Evolutionary conservation across 2,329 filamentous ascomycete genomes (phyloP), one percentile per base, ranked within the genome.

Genomic region (Calonectria pteridis): DNA sequence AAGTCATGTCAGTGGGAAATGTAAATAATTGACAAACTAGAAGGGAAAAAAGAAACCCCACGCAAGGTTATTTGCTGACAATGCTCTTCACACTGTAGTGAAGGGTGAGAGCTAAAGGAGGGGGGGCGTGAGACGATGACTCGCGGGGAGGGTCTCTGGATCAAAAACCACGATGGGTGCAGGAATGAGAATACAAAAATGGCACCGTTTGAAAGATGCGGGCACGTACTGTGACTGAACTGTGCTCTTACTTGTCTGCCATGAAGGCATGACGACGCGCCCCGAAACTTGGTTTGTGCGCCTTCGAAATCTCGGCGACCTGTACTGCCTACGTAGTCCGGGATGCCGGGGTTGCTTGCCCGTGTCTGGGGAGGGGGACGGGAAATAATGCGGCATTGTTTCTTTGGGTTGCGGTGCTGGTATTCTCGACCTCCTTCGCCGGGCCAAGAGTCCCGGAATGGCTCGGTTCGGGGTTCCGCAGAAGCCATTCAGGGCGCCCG

Each of bases 401-500:
- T 58, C n/a, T 23, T 58, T 58, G 29, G 53, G 29, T 31, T 35
- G 53, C 29, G 29, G 13, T 37, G n/a, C 53, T 35, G 20, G n/a
- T 5, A 46, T 35, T 37, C 33, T 59, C n/a, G 33, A 23, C 11
- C 37, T 37, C n/a, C 14, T 43, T 55, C 53, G 51, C 40, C 66
- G 66, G 53, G 43, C 51, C 51, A 68, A 55, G 37, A 29, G 37
- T 14, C 70, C 76, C 77, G 77, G 78, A 79, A 78, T 77, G 50
- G 70, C 69, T 80, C 78, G 78, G 78, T 78, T 79, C 78, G 77
- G 78, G 26, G 26, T 66, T 73, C 77, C 77, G 76, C 20, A 26
- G n/a, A 59, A 7, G 20, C 31, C 18, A 33, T 58, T n/a, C 53
- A 35, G 53, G 9, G 53, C 29, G 31, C 29, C 53, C 43, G 20